A percentile compares a stretch with the other conserved stretches of the same genome.
These are phyloP conservation scores for Geosiphon pyriformis DNA, from an alignment of 192 early-diverging fungal species.

Conservation along the genomic window DNA sequence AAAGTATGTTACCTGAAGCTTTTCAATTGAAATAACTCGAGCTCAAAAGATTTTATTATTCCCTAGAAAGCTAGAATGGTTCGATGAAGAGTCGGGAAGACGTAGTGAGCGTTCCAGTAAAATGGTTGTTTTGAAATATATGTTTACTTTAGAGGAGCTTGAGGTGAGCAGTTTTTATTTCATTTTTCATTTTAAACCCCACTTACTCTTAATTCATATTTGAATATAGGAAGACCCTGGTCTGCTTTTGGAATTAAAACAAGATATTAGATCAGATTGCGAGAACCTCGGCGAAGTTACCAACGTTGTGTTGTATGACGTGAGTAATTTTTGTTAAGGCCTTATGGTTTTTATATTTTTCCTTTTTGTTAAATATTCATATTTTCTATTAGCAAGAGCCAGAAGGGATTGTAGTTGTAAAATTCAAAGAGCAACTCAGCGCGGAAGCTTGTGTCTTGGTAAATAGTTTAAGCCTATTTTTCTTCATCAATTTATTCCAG, in stretches of 20 bases:
- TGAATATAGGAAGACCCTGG: constrained; percentile 67
- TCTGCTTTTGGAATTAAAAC: constrained; percentile 83
- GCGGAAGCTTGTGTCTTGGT: constrained; percentile 85
- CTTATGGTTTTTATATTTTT: constrained; percentile 36
- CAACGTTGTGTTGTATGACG: constrained; percentile 91
- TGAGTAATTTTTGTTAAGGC: constrained; percentile 39
- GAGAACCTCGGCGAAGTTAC: constrained; percentile 92
- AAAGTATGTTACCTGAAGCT: constrained; percentile 47
- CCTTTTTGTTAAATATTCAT: constrained; percentile 6
- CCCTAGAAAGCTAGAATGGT: constrained; percentile 85
- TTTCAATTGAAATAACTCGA: background rate
- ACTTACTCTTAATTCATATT: constrained; percentile 5
- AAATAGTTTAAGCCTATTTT: constrained; percentile 14
- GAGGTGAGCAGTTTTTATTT: constrained; percentile 70
- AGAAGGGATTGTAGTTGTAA: constrained; percentile 83
- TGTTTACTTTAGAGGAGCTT: constrained; percentile 87
- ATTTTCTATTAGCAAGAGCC: constrained; percentile 53
- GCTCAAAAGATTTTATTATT: background rate
- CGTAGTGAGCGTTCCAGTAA: constrained; percentile 72
- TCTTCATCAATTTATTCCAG: constrained; percentile 2
- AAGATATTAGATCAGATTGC: constrained; percentile 91
- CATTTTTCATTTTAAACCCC: too few species aligned
- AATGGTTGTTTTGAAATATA: constrained; percentile 89
- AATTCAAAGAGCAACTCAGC: constrained; percentile 75
- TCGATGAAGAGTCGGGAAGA: constrained; percentile 62